A percentile compares a stretch with the other conserved stretches of the same genome.
Conservation (phyloP, 1,284 basidiomycete genomes). For the Fomitopsis betulina region DNA sequence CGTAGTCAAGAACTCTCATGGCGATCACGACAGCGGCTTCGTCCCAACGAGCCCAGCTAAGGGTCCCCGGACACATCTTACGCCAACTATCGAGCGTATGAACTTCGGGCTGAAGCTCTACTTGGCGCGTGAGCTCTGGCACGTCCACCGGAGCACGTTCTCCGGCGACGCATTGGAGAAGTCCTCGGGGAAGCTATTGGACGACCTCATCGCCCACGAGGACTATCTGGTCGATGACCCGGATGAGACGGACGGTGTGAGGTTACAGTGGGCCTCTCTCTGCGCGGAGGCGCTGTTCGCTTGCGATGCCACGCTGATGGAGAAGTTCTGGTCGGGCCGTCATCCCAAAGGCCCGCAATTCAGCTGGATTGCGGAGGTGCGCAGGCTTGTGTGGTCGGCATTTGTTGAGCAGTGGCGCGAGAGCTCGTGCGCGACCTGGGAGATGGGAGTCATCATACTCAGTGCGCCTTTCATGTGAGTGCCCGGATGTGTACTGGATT, state of each 20-base stretch:
- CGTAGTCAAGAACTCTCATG: conserved; percentile 29
- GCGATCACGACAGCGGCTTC: conserved; percentile 13
- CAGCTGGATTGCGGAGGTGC: conserved; percentile 35
- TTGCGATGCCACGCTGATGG: conserved; percentile 41
- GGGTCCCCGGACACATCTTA: conserved; percentile 4
- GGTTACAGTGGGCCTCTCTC: conserved; percentile 53
- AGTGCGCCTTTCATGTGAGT: conserved; percentile 59
- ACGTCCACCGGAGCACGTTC: conserved; percentile 36
- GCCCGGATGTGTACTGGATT: not conserved
- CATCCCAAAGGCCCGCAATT: conserved; percentile 25
- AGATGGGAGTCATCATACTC: conserved; percentile 50
- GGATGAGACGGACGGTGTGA: conserved; percentile 34
- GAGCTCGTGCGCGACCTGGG: conserved; percentile 39
- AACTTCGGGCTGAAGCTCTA: conserved; percentile 45
- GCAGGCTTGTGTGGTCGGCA: conserved; percentile 48
- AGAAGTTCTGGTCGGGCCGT: conserved; percentile 46
- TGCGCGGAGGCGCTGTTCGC: conserved; percentile 44
- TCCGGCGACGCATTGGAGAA: conserved; percentile 7
- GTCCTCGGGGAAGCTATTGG: conserved; percentile 42
- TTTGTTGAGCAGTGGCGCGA: conserved; percentile 51
- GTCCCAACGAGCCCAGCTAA: conserved; percentile 16
- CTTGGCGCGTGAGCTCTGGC: conserved; percentile 54
- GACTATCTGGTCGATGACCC: conserved; percentile 41
- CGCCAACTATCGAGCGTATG: conserved; percentile 24
- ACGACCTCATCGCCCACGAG: conserved; percentile 44